phyloP scores from a whole-genome alignment of 106 monocot genomes.

The Cymbidium sinense region DNA sequence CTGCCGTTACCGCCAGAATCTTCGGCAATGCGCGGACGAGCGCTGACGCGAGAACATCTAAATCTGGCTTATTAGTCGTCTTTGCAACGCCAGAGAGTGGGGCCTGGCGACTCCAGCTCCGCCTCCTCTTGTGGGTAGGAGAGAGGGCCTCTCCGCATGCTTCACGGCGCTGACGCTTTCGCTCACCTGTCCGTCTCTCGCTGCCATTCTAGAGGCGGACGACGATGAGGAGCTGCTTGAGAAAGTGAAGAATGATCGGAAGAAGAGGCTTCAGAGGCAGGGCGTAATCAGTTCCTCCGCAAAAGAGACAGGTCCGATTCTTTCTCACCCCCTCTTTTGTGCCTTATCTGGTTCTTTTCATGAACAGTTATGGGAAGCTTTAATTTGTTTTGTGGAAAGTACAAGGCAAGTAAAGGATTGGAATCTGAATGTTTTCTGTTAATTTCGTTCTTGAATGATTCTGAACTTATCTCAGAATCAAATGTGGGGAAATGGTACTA shows the following conservation, averaged over 20 bases:
- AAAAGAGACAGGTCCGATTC: constrained; percentile 60
- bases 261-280: constrained; percentile 79
- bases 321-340: background rate
- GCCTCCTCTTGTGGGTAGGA: constrained; percentile 17
- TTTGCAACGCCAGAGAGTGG: background rate
- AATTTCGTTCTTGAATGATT: background rate
- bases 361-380: background rate
- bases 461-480: background rate
- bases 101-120: background rate
- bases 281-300: constrained; percentile 65
- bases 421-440: background rate
- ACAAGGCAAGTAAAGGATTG: background rate
- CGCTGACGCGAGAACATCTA: background rate
- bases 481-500: background rate
- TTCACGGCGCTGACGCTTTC: constrained; percentile 17
- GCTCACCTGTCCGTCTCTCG: constrained; percentile 5
- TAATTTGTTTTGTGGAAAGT: background rate
- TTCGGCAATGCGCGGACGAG: background rate
- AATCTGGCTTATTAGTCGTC: background rate
- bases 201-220: constrained; percentile 82
- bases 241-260: constrained; percentile 78
- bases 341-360: background rate
- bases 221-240: constrained; percentile 85
- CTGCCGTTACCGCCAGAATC: background rate
- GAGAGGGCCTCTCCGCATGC: constrained; percentile 21